These are phyloP conservation scores for Arxiozyma bovina DNA, from an alignment of 1,139 yeast species.

Conservation along the genomic window DNA sequence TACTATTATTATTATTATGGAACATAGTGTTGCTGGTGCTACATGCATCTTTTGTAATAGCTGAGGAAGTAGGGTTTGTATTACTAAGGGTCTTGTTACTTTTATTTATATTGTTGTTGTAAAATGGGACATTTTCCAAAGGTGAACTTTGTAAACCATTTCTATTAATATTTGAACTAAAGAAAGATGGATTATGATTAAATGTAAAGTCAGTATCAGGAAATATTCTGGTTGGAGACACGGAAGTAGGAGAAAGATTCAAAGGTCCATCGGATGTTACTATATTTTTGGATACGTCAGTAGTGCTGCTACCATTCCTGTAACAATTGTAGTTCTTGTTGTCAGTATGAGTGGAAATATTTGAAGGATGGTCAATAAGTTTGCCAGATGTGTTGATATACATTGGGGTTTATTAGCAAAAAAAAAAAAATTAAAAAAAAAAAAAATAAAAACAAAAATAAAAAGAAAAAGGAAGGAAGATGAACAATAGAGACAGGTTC, in stretches of 20 bases:
- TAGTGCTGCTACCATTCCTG: too few species aligned
- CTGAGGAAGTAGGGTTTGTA: neutral
- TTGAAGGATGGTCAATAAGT: neutral
- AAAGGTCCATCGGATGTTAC: neutral
- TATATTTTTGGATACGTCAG: neutral
- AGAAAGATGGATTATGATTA: neutral
- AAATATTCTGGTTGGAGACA: conserved; percentile 1
- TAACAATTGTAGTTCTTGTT: neutral
- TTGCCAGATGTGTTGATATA: conserved; percentile 3
- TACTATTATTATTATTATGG: neutral
- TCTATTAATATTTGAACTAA: neutral
- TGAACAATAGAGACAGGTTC: too few species aligned
- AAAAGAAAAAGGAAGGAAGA: neutral
- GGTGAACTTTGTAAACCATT: neutral
- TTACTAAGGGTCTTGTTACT: too few species aligned
- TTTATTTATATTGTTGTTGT: neutral
- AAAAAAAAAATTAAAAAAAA: neutral
- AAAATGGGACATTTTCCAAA: neutral
- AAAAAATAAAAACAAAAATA: neutral
- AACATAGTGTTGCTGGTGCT: neutral
- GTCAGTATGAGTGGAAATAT: neutral
- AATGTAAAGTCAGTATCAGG: neutral
- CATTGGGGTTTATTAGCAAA: neutral
- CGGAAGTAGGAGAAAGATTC: neutral
- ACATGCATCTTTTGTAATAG: neutral